Base-by-base conservation (phyloP, 371 early-diverging fungal genomes). In the Conidiobolus incongruus region DNA sequence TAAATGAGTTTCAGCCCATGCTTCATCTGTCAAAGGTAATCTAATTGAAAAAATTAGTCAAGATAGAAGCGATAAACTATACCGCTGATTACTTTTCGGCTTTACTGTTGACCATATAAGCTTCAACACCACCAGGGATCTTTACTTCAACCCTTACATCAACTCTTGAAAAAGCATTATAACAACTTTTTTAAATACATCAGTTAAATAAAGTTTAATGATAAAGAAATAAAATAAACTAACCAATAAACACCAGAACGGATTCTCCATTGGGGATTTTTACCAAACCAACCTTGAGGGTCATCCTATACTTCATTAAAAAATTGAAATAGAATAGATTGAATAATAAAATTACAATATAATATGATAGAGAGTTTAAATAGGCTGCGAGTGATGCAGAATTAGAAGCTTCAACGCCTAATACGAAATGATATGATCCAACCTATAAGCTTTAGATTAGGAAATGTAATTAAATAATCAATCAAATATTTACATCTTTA, bases 61-160 rank as follows among this genome's bases (percentile, higher is more conserved):
- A 13, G 10, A 8, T 0, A 8, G 15, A 1, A 16, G 4, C 15
- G 33, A 33, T 35, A 35, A 45, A 36, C 34, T 34, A 8, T 45
- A 35, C n/a, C 7, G n/a, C n/a, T n/a, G n/a, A 20, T 44, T 58
- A 66, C 72, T 67, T 66, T 56, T 81, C 79, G 34, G 79, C 80
- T 15, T 71, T 62, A 26, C 74, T 60, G 49, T 88, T 87, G 12
- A 95, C 79, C 16, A 72, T 68, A 51, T 90, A 90, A 45, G 80
- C 73, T 45, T 88, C 90, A 1, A 95, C 96, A 37, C 96, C 92
- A 42, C 96, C 96, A 1, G 96, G 96, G 52, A 94, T 91, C 47
- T 80, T 77, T 30, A 92, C 89, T 56, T 91, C 87, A n/a, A 95
- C 96, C 26, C 96, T 75, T 17, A 95, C 75, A 66, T 95, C 96